Evolutionary conservation across 345 rosid species (phyloP).

Genomic region (Combretum micranthum): DNA sequence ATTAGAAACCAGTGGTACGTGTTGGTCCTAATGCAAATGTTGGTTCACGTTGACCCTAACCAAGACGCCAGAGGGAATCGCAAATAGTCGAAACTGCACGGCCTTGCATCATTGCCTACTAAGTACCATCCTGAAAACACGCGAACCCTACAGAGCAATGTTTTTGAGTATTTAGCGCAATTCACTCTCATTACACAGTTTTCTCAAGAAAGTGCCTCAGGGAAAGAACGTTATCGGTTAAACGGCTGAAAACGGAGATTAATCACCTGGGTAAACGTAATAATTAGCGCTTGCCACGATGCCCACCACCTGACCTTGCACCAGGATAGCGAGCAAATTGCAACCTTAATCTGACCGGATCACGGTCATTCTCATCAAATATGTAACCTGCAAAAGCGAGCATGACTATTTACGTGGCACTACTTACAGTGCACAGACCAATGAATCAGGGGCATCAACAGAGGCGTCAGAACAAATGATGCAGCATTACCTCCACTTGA

Average conservation of each 20-base stretch:
- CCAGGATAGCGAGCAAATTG: slow-evolving; percentile 82
- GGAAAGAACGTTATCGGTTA: slow-evolving; percentile 25
- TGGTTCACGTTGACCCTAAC: slow-evolving; percentile 21
- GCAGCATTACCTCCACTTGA: too few relatives aligned
- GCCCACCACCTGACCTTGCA: slow-evolving; percentile 68
- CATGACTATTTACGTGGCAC: slow-evolving; percentile 31
- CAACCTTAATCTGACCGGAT: slow-evolving; percentile 49
- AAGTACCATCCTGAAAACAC: slow-evolving; percentile 26
- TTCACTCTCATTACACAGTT: slow-evolving; percentile 22
- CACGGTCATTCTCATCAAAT: slow-evolving; percentile 67
- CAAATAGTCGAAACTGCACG: slow-evolving; percentile 21
- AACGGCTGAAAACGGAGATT: slow-evolving; percentile 17
- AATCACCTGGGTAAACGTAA: slow-evolving; percentile 35
- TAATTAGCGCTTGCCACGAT: slow-evolving; percentile 55
- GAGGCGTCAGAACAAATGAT: slow-evolving; percentile 10
- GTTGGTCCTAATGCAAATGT: slow-evolving; percentile 7
- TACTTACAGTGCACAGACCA: slow-evolving; percentile 19
- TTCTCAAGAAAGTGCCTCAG: slow-evolving; percentile 16
- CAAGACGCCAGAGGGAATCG: slow-evolving; percentile 13
- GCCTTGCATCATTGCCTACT: slow-evolving; percentile 24
- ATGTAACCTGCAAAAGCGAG: slow-evolving; percentile 72
- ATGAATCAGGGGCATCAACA: slow-evolving; percentile 17
- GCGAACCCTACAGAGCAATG: slow-evolving; percentile 42
- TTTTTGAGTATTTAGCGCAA: slow-evolving; percentile 29
- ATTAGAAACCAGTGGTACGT: slow-evolving; percentile 8